A percentile compares a stretch with the other conserved stretches of the same genome.
Conservation (phyloP, 345 rosid species). For the Ailanthus altissimus region DNA sequence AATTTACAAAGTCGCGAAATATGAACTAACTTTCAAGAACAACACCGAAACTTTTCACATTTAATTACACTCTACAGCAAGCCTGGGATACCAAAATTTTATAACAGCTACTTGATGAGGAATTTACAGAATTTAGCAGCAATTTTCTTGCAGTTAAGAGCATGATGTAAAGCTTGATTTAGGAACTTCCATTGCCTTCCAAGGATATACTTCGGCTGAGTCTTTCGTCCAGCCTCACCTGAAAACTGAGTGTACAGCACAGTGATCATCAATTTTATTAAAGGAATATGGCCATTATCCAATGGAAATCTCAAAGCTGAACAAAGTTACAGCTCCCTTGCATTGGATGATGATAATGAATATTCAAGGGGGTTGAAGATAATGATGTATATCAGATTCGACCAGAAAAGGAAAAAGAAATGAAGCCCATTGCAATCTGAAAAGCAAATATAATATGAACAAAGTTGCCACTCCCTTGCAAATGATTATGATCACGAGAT, state of each 20-base stretch:
- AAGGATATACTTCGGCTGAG: constrained; percentile 16
- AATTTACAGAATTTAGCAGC: constrained; percentile 21
- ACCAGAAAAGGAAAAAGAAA: too few relatives aligned
- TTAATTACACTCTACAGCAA: not conserved
- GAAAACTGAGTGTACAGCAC: constrained; percentile 4
- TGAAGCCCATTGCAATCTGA: not conserved
- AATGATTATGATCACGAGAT: not conserved
- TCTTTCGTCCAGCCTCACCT: constrained; percentile 33
- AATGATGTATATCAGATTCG: too few relatives aligned
- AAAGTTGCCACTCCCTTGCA: not conserved
- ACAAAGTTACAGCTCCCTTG: too few relatives aligned
- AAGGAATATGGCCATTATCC: not conserved
- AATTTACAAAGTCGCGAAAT: too few relatives aligned
- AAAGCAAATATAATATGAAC: not conserved
- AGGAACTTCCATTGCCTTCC: constrained; percentile 16
- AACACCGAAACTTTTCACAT: not conserved
- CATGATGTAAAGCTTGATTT: constrained; percentile 13
- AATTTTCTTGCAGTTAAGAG: not conserved
- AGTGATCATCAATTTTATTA: not conserved
- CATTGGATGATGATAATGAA: too few relatives aligned
- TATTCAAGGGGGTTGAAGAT: too few relatives aligned
- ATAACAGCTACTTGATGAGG: not conserved
- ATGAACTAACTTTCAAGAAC: not conserved
- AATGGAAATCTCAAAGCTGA: too few relatives aligned
- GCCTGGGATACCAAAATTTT: not conserved